phyloP scores from a whole-genome alignment of 768 basidiomycete genomes.

The Phaffia tasmanica region DNA sequence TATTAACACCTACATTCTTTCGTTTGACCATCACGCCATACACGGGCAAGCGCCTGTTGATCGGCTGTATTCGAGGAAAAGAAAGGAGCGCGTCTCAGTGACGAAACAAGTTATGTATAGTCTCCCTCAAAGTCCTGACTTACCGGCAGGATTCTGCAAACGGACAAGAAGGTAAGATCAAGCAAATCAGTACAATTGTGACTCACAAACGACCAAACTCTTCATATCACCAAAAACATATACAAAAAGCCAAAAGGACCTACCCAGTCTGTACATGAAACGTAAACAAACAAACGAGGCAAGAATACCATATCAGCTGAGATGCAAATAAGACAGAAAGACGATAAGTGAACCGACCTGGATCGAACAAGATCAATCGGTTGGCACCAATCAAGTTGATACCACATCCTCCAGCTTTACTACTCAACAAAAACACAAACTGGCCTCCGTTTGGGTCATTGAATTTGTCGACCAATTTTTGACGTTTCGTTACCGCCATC shows the following conservation, averaged over 20 bases:
- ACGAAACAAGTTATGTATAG: not conserved
- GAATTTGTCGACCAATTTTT: constrained; percentile 54
- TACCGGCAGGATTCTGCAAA: constrained; percentile 14
- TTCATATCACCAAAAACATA: not conserved
- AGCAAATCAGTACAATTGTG: not conserved
- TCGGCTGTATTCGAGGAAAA: constrained; percentile 44
- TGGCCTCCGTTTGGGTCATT: constrained; percentile 39
- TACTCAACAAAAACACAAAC: constrained; percentile 38
- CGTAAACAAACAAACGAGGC: no score
- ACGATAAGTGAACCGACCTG: constrained; percentile 39
- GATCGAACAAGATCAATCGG: constrained; percentile 42
- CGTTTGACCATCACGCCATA: constrained; percentile 99
- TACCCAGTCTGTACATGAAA: constrained; percentile 13
- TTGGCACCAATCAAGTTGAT: constrained; percentile 41
- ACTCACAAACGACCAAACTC: not conserved
- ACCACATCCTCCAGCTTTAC: constrained; percentile 40
- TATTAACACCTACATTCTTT: constrained; percentile 69
- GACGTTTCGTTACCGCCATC: constrained; percentile 80
- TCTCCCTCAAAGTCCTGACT: not conserved
- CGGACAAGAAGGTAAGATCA: not conserved
- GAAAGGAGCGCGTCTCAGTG: not conserved
- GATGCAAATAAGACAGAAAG: not conserved
- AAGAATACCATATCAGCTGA: no score
- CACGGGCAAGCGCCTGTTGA: constrained; percentile 93
- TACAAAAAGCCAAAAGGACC: not conserved